Base-by-base conservation (phyloP, 2,329 filamentous ascomycete species). In the Hymenotorrendiella dingleyae region DNA sequence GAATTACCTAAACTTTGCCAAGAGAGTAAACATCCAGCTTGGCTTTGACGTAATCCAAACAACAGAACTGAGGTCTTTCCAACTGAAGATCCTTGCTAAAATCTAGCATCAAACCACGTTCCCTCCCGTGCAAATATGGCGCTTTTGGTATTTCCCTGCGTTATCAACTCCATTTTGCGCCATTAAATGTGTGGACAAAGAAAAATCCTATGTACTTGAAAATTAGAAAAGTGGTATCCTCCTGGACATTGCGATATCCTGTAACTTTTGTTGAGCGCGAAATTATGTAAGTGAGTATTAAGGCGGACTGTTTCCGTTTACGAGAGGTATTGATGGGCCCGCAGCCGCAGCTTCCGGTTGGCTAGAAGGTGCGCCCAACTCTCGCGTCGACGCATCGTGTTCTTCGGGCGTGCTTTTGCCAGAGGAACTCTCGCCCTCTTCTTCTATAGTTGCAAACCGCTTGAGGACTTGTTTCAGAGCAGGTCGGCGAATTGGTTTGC, bases 381-480 rank as follows among this genome's bases (percentile, higher is more conserved):
- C 38, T 9, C 28, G 38, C 16, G 20, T 30, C 3, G 38, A 40
- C 12, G 3, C 30, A 9, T 38, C 35, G 23, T 32, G 17, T 42
- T 50, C 48, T n/a, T 46, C 39, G 12, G 47, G 46, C 7, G 48
- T 52, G 41, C 45, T 53, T 28, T 51, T 54, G 1, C 48, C 43
- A 5, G 47, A 54, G 10, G 49, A 46, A 10, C 48, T 53, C 42
- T 62, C 60, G 3, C 44, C 45, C 60, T 89, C 86, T 58, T 91
- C 86, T 0, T 75, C 78, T 22, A 93, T 94, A 0, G 88, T 88
- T 4, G 84, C 78, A 60, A 88, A 91, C 59, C 88, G 88, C 58
- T 84, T 86, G 10, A 94, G 70, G 0, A 94, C 87, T 56, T 90
- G 84, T 62, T 94, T 94, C 43, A 95, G 70, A 4, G 86, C 86